Base-by-base conservation (phyloP, 139 green algal species). In the Coccomyxa sp. region DNA sequence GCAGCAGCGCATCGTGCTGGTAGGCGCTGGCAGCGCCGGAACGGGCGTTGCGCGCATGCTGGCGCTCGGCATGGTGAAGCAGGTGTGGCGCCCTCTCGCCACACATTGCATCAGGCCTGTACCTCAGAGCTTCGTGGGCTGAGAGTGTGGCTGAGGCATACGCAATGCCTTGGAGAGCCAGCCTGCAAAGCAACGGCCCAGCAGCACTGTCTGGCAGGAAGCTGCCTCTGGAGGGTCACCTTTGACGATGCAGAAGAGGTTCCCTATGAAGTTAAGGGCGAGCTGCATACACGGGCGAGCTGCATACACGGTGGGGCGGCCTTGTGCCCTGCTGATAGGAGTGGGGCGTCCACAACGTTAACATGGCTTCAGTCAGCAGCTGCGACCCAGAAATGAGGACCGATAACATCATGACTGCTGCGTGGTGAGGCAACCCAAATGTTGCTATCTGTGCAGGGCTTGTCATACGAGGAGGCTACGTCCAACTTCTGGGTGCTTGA, bases 401-500 rank as follows among this genome's bases (percentile, higher is more conserved):
- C n/a, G n/a, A n/a, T n/a, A n/a, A n/a, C n/a, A n/a, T n/a, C n/a
- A n/a, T n/a, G n/a, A n/a, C n/a, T n/a, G n/a, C n/a, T n/a, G n/a
- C n/a, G n/a, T n/a, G n/a, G n/a, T n/a, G n/a, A n/a, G n/a, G n/a
- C n/a, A n/a, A 34, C 12, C 8, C 27, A 34, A 33, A 10, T 16
- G 16, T 74, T 33, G 35, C 34, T 31, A 41, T 8, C 18, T 74
- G 70, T 29, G 50, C 55, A 82, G 79, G 88, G 88, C 7, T 22
- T 89, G 38, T 76, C 73, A 36, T 39, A 78, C 31, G 79, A 88
- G n/a, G 79, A 94, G 39, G 91, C 91, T 0, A 73, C 29, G 29
- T 39, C 77, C 22, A 69, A 81, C 37, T 97, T 97, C 81, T 95
- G 90, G 83, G 85, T 95, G 50, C 31, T 90, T 18, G 88, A 96